Conservation (phyloP, 129 eudicot species). For the Dittrichia graveolens region DNA sequence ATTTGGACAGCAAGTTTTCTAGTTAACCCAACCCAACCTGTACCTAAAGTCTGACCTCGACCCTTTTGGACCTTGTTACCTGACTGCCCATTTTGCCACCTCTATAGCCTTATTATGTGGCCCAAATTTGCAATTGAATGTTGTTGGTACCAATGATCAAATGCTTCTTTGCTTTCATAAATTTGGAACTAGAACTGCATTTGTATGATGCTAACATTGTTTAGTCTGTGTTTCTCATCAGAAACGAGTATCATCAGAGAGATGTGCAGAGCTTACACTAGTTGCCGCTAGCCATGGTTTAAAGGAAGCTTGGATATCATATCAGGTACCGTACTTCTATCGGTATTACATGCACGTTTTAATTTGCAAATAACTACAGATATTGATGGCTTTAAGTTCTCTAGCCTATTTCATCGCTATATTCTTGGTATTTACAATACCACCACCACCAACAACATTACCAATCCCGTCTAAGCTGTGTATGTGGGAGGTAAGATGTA, state of each 20-base stretch:
- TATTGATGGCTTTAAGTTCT: background rate
- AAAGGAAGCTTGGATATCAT: constrained; percentile 98
- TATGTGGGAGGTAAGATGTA: too few species aligned
- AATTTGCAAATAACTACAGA: background rate
- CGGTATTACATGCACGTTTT: background rate
- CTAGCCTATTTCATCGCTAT: background rate
- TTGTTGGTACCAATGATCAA: too few species aligned
- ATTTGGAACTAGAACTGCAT: background rate
- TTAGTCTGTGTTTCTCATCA: constrained; percentile 22
- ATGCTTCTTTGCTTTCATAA: background rate
- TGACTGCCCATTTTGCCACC: too few species aligned
- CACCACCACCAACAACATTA: too few species aligned
- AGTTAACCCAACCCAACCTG: too few species aligned
- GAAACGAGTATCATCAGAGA: constrained; percentile 93
- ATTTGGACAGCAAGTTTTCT: too few species aligned
- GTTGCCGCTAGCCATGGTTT: constrained; percentile 92
- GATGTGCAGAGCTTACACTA: constrained; percentile 90
- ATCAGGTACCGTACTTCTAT: constrained; percentile 71
- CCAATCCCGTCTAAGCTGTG: too few species aligned
- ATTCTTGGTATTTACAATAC: background rate
- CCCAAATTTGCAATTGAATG: too few species aligned
- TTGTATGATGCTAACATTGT: constrained; percentile 4
- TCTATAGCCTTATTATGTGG: too few species aligned
- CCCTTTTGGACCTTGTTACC: too few species aligned
- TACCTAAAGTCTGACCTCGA: too few species aligned